Evolutionary conservation across 805 yeast species (phyloP).

Genomic region (Tetrapisispora arboricola): DNA sequence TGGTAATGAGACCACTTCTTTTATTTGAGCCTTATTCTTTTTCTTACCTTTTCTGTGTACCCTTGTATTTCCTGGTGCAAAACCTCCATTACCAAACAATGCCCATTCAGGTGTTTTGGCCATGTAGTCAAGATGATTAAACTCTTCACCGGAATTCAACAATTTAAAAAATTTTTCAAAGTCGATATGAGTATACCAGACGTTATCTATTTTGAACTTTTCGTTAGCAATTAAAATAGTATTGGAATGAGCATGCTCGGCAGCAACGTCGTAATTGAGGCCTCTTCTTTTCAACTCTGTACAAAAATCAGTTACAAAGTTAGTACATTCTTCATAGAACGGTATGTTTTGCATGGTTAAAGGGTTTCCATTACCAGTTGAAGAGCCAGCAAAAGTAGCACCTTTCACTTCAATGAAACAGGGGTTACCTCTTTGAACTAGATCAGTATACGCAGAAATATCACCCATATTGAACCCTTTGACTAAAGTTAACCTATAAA

Average conservation of each 20-base stretch:
- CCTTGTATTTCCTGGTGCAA: slow-evolving; percentile 75
- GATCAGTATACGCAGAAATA: slow-evolving; percentile 70
- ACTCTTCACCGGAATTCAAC: slow-evolving; percentile 50
- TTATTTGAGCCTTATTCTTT: slow-evolving; percentile 1
- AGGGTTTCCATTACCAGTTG: slow-evolving; percentile 74
- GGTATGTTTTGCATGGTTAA: slow-evolving; percentile 94
- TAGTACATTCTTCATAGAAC: slow-evolving; percentile 79
- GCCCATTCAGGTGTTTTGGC: slow-evolving; percentile 87
- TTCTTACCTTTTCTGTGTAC: slow-evolving; percentile 47
- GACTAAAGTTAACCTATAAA: slow-evolving; percentile 79
- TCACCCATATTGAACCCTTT: slow-evolving; percentile 88
- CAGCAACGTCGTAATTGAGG: slow-evolving; percentile 70
- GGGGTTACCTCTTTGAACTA: slow-evolving; percentile 73
- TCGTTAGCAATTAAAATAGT: slow-evolving; percentile 76
- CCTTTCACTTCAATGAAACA: slow-evolving; percentile 89
- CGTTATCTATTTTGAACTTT: slow-evolving; percentile 56
- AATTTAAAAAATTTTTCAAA: slow-evolving; percentile 67
- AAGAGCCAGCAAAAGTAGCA: slow-evolving; percentile 90
- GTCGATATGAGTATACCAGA: slow-evolving; percentile 86
- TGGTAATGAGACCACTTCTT: background rate
- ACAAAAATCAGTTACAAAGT: slow-evolving; percentile 56
- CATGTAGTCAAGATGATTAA: slow-evolving; percentile 71
- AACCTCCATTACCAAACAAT: slow-evolving; percentile 84
- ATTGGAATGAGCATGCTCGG: slow-evolving; percentile 93
- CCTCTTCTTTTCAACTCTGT: slow-evolving; percentile 57